Evolutionary conservation across 129 eudicot species (phyloP).

Genomic region (Pittosporum tobira): DNA sequence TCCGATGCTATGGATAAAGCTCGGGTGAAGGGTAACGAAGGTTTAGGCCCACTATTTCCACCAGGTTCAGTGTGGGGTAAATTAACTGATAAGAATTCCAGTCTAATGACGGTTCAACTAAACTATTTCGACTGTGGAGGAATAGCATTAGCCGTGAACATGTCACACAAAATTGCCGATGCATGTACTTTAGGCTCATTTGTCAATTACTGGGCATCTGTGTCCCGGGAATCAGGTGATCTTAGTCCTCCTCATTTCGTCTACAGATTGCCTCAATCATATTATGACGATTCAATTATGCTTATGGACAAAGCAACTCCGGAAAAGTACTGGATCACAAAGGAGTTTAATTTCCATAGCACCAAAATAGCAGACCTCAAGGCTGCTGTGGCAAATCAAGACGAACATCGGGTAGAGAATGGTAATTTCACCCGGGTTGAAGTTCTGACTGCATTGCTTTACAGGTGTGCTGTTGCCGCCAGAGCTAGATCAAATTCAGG

Average conservation of each 20-base stretch:
- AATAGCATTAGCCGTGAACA: background rate
- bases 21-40: slow-evolving; percentile 10
- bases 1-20: slow-evolving; percentile 5
- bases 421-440: slow-evolving; percentile 18
- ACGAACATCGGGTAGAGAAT: background rate
- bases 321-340: background rate
- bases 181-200: slow-evolving; percentile 1
- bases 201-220: background rate
- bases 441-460: slow-evolving; percentile 18
- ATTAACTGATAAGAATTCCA: background rate
- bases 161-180: background rate
- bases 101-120: slow-evolving; percentile 1
- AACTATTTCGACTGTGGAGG: background rate
- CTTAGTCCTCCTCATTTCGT: too few species aligned
- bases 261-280: too few species aligned
- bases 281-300: too few species aligned
- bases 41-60: slow-evolving; percentile 16
- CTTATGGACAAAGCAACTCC: too few species aligned
- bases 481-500: background rate
- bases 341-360: background rate
- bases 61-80: slow-evolving; percentile 10
- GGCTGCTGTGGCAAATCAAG: background rate
- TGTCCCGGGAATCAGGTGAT: background rate
- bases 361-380: background rate
- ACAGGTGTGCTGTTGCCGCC: slow-evolving; percentile 10